Conservation (phyloP, 139 green algal species). For the Edaphochlamys debaryana region DNA sequence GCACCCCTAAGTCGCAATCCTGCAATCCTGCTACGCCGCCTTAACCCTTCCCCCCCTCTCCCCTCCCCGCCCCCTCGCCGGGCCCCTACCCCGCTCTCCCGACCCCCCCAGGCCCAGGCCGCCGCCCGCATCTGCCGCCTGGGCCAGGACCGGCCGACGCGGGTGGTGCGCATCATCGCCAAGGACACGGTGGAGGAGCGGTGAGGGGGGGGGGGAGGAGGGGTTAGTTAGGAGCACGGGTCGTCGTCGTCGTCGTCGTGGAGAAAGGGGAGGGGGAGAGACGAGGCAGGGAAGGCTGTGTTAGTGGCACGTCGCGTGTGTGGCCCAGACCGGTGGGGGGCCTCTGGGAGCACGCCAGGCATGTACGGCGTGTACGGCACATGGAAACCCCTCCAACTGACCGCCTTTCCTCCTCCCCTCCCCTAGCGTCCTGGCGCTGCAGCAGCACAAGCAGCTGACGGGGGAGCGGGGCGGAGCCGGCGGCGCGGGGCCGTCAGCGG, state of each 20-base stretch:
- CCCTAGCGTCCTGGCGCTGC: constrained; percentile 37
- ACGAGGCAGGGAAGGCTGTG: background rate
- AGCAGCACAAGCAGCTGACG: constrained; percentile 45
- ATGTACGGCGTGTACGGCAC: no score
- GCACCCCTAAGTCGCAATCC: no score
- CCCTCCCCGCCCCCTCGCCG: no score
- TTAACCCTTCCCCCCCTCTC: no score
- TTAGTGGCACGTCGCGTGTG: no score
- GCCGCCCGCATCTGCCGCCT: constrained; percentile 70
- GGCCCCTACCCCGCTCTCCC: no score
- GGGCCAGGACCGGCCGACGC: constrained; percentile 63
- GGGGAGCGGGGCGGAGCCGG: background rate
- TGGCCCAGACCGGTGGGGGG: no score
- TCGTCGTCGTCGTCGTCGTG: constrained; percentile 38
- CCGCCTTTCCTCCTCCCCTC: background rate
- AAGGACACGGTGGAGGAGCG: constrained; percentile 29
- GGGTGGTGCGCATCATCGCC: constrained; percentile 55
- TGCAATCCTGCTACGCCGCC: no score
- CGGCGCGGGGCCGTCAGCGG: background rate
- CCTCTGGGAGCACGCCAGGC: no score
- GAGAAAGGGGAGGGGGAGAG: background rate
- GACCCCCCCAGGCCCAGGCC: constrained; percentile 64
- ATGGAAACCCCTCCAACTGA: background rate
- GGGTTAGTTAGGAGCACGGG: constrained; percentile 4
- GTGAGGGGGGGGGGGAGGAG: background rate